Conservation (phyloP, 371 early-diverging fungal genomes). For the Apophysomyces trapeziformis region DNA sequence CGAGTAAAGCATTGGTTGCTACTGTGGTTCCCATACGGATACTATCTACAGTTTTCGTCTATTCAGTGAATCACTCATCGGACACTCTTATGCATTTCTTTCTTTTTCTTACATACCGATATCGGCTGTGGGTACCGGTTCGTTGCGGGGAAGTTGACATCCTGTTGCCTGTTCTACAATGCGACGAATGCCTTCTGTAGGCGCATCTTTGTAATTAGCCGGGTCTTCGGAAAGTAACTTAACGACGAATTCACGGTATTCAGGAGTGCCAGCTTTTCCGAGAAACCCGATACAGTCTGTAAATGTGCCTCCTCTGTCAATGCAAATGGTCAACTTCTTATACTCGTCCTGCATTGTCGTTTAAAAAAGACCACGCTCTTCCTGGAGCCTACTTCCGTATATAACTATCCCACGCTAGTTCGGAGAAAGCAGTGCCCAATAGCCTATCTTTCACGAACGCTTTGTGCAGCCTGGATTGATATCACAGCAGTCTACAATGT, state of each 20-base stretch:
- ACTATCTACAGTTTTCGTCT: slow-evolving; percentile 52
- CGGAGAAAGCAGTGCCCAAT: too few relatives aligned
- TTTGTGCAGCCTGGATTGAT: too few relatives aligned
- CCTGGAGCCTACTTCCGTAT: too few relatives aligned
- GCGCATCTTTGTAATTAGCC: slow-evolving; percentile 91
- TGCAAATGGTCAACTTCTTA: slow-evolving; percentile 64
- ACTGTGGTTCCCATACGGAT: slow-evolving; percentile 98
- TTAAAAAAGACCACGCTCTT: background rate
- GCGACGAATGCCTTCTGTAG: slow-evolving; percentile 92
- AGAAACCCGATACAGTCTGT: slow-evolving; percentile 82
- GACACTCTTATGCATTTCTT: slow-evolving; percentile 1
- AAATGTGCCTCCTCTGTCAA: slow-evolving; percentile 90
- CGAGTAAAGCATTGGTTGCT: slow-evolving; percentile 94
- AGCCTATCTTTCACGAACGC: too few relatives aligned
- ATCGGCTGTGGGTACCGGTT: slow-evolving; percentile 75
- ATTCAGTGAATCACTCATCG: background rate
- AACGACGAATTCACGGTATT: slow-evolving; percentile 61
- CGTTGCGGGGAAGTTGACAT: slow-evolving; percentile 64
- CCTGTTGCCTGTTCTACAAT: slow-evolving; percentile 88
- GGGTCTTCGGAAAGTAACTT: slow-evolving; percentile 94
- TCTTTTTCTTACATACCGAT: slow-evolving; percentile 54
- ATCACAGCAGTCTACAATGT: too few relatives aligned
- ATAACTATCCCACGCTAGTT: too few relatives aligned
- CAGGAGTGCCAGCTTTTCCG: slow-evolving; percentile 58
- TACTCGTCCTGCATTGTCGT: background rate